Evolutionary conservation across 2,329 filamentous ascomycete genomes (phyloP), one percentile per base, ranked within the genome.

Genomic region (Pyrenophora tritici-repentis): DNA sequence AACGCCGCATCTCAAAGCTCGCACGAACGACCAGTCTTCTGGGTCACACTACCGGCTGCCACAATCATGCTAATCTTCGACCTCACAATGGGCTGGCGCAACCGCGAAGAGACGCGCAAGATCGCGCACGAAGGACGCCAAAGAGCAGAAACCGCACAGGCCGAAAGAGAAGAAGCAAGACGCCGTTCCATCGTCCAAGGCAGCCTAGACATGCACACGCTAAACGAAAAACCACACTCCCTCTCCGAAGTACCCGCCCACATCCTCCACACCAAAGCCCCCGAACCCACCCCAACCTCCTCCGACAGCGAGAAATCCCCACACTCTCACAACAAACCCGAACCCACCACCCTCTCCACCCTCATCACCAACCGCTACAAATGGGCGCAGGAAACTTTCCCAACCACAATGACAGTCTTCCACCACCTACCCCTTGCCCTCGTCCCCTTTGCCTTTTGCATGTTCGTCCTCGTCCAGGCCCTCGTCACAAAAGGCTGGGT

Each of bases 401-500:
- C 88, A 0, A 90, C 87, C 0, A 82, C 83, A 1, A 83, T 84
- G 16, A 83, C 84, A 0, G 87, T 90, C 0, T 67, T 87, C 5
- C 73, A 81, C 0, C 86, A 89, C 65, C 76, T 91, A 1, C 88
- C 88, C 0, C 83, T 87, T 45, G 80, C 85, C 0, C 79, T 90
- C 0, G 78, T 91, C 0, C 87, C 88, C 0, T 90, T 90, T 61
- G 84, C 87, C 0, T 85, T 91, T 48, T 79, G 81, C 54, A 90
- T 90, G 87, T 90, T 90, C 55, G 79, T 90, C 8, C 79, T 91
- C 0, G 87, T 90, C 0, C 87, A 91, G 64, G 86, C 81, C 0
- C 73, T 91, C 1, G 87, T 88, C 0, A 89, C 85, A 0, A 90
- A 88, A 56, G 87, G 88, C 9, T 90, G 88, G 88, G 84, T 90